phyloP scores from a whole-genome alignment of 345 rosid genomes.

The Dovyalis caffra region DNA sequence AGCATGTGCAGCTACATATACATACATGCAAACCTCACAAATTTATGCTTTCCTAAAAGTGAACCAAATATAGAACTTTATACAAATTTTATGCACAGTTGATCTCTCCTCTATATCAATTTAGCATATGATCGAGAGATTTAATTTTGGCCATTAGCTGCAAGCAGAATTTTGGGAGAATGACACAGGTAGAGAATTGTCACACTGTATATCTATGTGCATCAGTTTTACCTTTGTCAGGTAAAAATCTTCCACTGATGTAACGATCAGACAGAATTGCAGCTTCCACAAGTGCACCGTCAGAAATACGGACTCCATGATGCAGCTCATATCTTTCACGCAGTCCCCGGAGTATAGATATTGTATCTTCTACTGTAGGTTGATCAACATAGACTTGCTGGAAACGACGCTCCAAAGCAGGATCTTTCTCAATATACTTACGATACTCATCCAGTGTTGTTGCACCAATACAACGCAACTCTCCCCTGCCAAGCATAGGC shows the following conservation, averaged over 20 bases:
- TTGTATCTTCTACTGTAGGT: constrained; percentile 85
- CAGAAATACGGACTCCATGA: constrained; percentile 98
- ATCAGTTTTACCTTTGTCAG: constrained; percentile 77
- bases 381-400: constrained; percentile 99
- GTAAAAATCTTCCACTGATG: constrained; percentile 95
- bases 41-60: background rate
- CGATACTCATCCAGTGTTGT: constrained; percentile 95
- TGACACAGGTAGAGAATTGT: background rate
- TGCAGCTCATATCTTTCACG: constrained; percentile 98
- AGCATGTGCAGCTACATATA: background rate
- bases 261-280: constrained; percentile 96
- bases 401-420: constrained; percentile 98
- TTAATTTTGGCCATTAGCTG: background rate
- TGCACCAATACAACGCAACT: constrained; percentile 94
- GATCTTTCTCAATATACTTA: constrained; percentile 97
- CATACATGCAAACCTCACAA: background rate
- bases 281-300: constrained; percentile 96
- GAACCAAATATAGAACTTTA: background rate
- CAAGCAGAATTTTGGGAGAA: background rate
- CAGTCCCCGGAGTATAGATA: constrained; percentile 92
- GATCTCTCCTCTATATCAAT: background rate
- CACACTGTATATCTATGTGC: background rate
- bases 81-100: background rate
- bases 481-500: constrained; percentile 99
- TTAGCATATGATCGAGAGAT: background rate